A percentile compares a stretch with the other conserved stretches of the same genome.
Evolutionary conservation across 495 filamentous ascomycete species (phyloP).

Genomic region (Penicillium tannophilum): DNA sequence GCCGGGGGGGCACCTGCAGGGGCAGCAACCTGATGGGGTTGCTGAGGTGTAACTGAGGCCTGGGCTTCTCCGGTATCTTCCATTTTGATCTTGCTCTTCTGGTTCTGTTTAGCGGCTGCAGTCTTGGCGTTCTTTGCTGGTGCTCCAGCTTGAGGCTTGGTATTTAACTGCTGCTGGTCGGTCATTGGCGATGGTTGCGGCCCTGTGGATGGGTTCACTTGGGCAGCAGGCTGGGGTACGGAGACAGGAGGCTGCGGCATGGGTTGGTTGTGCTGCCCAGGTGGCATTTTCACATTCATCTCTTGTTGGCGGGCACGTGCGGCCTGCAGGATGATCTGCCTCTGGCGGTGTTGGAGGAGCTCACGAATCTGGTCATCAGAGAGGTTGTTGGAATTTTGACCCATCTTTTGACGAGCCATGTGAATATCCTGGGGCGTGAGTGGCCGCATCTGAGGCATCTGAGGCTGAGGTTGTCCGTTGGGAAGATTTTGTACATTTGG

Average conservation of each 20-base stretch:
- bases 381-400: constrained; percentile 38
- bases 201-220: constrained; percentile 26
- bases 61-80: constrained; percentile 61
- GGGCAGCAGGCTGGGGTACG: constrained; percentile 25
- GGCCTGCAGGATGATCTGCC: constrained; percentile 34
- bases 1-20: constrained; percentile 26
- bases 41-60: constrained; percentile 45
- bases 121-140: constrained; percentile 34
- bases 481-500: constrained; percentile 40
- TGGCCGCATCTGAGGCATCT: constrained; percentile 32
- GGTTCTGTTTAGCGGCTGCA: constrained; percentile 26
- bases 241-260: constrained; percentile 38
- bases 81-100: constrained; percentile 60
- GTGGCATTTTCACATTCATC: constrained; percentile 17
- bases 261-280: constrained; percentile 35
- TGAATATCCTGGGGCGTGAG: constrained; percentile 51
- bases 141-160: constrained; percentile 27
- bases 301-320: constrained; percentile 34
- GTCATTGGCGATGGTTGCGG: constrained; percentile 24
- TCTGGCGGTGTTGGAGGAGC: constrained; percentile 41
- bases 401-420: constrained; percentile 41
- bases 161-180: constrained; percentile 18
- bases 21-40: constrained; percentile 31
- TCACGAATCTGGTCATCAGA: constrained; percentile 59
- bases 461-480: constrained; percentile 30